A percentile compares a stretch with the other conserved stretches of the same genome.
Evolutionary conservation across 768 basidiomycete genomes (phyloP).

Genomic region (Lactarius indigo): DNA sequence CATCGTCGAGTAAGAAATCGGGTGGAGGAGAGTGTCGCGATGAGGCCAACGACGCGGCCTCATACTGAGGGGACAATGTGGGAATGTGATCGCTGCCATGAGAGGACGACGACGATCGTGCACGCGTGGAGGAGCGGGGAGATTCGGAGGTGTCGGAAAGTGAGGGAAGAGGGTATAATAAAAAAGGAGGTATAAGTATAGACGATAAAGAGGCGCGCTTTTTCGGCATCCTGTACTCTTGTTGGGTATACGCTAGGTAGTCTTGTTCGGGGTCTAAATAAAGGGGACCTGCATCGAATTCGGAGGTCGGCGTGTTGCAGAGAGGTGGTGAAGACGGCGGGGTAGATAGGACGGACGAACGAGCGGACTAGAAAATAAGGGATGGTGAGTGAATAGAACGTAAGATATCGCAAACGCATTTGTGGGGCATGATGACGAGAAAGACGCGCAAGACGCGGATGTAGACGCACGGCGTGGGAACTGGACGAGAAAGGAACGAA

Average conservation of each 20-base stretch:
- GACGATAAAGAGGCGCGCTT: conserved; percentile 54
- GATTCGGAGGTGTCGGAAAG: conserved; percentile 29
- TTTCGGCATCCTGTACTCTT: conserved; percentile 39
- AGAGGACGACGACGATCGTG: conserved; percentile 24
- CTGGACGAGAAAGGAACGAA: not conserved
- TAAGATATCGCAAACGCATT: not conserved
- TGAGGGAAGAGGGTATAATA: conserved; percentile 30
- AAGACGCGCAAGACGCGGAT: conserved; percentile 5
- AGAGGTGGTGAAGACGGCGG: not conserved
- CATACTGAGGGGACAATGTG: conserved; percentile 8
- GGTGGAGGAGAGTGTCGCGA: conserved; percentile 32
- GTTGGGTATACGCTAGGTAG: conserved; percentile 10
- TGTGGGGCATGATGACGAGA: not conserved
- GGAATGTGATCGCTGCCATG: conserved; percentile 12
- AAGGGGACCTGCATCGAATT: conserved; percentile 1
- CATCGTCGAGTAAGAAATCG: conserved; percentile 55
- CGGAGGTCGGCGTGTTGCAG: conserved; percentile 7
- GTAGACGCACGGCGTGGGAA: not conserved
- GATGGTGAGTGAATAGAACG: conserved; percentile 1
- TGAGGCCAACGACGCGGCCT: conserved; percentile 13
- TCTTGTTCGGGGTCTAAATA: conserved; percentile 7
- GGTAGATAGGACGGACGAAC: conserved; percentile 5
- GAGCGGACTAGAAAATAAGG: conserved; percentile 4
- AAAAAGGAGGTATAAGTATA: conserved; percentile 47
- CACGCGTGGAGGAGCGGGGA: conserved; percentile 25